Percentiles rank a stretch among this genome's conserved stretches.
These are phyloP conservation scores for Silene vulgaris DNA, from an alignment of 179 eudicot species.

Conservation along the genomic window DNA sequence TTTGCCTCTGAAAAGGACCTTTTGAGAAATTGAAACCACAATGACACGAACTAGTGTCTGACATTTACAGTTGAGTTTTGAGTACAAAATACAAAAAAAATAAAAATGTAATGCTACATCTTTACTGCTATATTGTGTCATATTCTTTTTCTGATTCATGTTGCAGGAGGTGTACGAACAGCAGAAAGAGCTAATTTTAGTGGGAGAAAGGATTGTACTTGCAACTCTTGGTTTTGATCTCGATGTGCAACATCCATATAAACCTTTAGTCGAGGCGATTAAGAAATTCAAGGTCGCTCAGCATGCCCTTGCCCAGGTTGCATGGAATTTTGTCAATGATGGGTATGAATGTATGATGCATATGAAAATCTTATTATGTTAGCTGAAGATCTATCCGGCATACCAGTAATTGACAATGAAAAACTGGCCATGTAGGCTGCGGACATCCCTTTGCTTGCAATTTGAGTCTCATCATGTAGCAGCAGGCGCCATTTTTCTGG, in stretches of 20 bases:
- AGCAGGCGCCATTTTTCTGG: conserved; percentile 97
- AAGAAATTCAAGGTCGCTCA: conserved; percentile 90
- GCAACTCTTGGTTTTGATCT: conserved; percentile 92
- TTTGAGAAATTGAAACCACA: not conserved
- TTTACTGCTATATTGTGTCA: conserved; percentile 1
- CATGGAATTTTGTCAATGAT: conserved; percentile 99
- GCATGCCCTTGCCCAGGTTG: conserved; percentile 95
- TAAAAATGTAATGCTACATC: no score
- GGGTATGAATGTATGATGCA: conserved; percentile 93
- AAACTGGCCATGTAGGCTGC: conserved; percentile 94
- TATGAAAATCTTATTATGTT: conserved; percentile 30
- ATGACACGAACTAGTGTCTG: no score
- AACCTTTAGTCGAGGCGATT: conserved; percentile 91
- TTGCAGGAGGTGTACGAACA: conserved; percentile 90
- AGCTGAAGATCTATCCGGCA: conserved; percentile 40
- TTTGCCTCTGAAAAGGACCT: not conserved
- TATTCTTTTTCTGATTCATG: conserved; percentile 13
- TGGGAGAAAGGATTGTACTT: conserved; percentile 85
- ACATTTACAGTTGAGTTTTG: no score
- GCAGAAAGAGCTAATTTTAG: conserved; percentile 81
- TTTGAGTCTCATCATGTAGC: conserved; percentile 97
- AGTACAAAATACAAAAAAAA: no score
- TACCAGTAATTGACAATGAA: conserved; percentile 55
- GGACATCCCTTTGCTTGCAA: conserved; percentile 96
- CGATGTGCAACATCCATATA: conserved; percentile 87